These are phyloP conservation scores for Penicillium sp. DNA, from an alignment of 2,329 filamentous ascomycete genomes.

Conservation along the genomic window DNA sequence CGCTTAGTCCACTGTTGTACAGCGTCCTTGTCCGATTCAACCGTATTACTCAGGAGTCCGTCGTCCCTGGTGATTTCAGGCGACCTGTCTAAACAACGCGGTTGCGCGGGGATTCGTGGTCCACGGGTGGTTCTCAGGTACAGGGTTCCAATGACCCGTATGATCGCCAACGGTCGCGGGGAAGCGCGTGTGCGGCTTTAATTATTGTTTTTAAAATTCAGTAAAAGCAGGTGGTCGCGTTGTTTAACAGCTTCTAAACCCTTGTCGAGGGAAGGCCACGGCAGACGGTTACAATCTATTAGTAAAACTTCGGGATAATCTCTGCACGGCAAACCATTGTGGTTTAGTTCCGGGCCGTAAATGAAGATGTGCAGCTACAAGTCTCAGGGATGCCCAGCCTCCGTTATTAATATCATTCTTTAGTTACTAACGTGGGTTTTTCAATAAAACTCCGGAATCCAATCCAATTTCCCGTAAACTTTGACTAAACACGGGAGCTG, in stretches of 20 bases:
- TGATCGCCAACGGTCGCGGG: not conserved
- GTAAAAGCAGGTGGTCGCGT: not conserved
- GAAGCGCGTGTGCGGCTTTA: not conserved
- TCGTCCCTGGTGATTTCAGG: not conserved
- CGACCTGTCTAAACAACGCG: not conserved
- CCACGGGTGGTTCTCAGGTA: too few species aligned
- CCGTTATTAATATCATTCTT: not conserved
- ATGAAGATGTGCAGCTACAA: not conserved
- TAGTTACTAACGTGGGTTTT: not conserved
- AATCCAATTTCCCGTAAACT: not conserved
- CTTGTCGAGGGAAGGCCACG: not conserved
- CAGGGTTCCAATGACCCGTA: not conserved
- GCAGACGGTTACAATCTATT: not conserved
- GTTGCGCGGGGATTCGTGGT: not conserved
- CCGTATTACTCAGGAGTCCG: not conserved
- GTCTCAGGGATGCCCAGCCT: not conserved
- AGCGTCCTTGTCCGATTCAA: not conserved
- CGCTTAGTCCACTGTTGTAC: slow-evolving; percentile 25
- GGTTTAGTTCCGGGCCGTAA: not conserved
- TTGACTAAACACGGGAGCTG: not conserved
- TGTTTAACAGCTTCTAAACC: not conserved
- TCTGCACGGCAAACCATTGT: not conserved
- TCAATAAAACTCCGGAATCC: not conserved
- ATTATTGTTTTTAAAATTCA: not conserved
- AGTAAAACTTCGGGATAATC: not conserved